Base-by-base conservation (phyloP, 805 yeast species). In the Sungouiella blattae region DNA sequence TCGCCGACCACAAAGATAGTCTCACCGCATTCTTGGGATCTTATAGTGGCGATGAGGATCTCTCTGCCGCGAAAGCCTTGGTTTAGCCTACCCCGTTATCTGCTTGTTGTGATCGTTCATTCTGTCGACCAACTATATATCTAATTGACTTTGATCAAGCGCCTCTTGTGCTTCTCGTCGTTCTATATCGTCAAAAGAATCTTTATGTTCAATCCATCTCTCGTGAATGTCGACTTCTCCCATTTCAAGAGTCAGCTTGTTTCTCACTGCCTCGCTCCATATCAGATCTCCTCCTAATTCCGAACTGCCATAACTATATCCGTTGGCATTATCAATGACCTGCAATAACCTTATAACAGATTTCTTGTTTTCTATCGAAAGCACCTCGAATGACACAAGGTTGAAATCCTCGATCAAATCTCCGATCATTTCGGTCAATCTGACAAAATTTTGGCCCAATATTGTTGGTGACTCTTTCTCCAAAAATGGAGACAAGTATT, bases 251-350 rank as follows among this genome's bases (percentile, higher is more conserved):
- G 69, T 59, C 8, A 85, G 79, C 26, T 89, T 81, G 35, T 85
- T 87, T 44, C 98, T 71, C 0, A 91, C 75, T 0, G 96, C 96
- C 49, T 91, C 96, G n/a, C 88, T 85, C 98, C 98, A 93, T 2
- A 93, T 79, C 0, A 91, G 77, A 54, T 93, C 99, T n/a, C 98
- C 98, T 2, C 97, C 96, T 6, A 91, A 71, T 49, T 93, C 99
- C 20, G 88, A 85, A 1, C 89, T 69, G 0, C 99, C 99, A 65
- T 87, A 87, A 47, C 85, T 74, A 55, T 93, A 93, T 0, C 99
- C 99, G 49, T 83, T 86, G 2, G 97, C 91, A 55, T 85, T 89
- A 54, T 93, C 99, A 7, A 93, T 77, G 2, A 77, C 68, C 11
- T 83, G 71, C 28, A 93, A 70, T 24, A 93, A 60, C 33, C 82